Base-by-base conservation (phyloP, 2,329 filamentous ascomycete species). In the Diaporthe sp. region DNA sequence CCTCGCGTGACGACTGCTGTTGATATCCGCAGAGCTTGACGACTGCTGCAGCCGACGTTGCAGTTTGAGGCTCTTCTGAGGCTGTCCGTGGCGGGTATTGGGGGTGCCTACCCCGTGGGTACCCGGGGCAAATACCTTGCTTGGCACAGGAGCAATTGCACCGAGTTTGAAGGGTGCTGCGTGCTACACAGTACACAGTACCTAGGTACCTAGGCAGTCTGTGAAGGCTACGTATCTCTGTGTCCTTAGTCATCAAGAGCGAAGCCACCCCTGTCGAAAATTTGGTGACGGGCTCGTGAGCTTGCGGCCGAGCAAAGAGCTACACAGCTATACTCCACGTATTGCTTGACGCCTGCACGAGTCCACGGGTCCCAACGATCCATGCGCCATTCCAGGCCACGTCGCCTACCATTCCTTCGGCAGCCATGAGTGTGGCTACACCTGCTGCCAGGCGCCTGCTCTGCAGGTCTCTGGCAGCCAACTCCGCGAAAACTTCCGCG, bases 401-500 rank as follows among this genome's bases (percentile, higher is more conserved):
- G 47, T n/a, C 70, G 55, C 47, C 25, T 44, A 42, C 13, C 35
- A 58, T 39, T 25, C 27, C 53, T 42, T 55, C 56, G 73, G 71
- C 80, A 85, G 85, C 80, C 81, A 91, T 90, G 89, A 90, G 88
- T 81, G 85, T 86, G 81, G 86, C 86, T 86, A 87, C 87, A 77
- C 87, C 88, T 82, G 79, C 77, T 66, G 85, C 86, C 82, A 85
- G 86, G 83, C 86, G 86, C 82, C 84, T 90, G 79, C 81, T 90
- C 78, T 85, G 87, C 80, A 85, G 85, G 82, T 86, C 86, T 81
- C 82, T 89, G 75, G 81, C 82, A 77, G 82, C 83, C 78, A 78
- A 80, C 56, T 74, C 75, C 63, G 78, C 80, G 71, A 76, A 79
- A 44, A 73, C 78, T 61, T 75, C 78, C 74, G 50, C 69, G 37